These are phyloP conservation scores for Trichosporon ovoides DNA, from an alignment of 1,284 basidiomycete genomes.

Conservation along the genomic window DNA sequence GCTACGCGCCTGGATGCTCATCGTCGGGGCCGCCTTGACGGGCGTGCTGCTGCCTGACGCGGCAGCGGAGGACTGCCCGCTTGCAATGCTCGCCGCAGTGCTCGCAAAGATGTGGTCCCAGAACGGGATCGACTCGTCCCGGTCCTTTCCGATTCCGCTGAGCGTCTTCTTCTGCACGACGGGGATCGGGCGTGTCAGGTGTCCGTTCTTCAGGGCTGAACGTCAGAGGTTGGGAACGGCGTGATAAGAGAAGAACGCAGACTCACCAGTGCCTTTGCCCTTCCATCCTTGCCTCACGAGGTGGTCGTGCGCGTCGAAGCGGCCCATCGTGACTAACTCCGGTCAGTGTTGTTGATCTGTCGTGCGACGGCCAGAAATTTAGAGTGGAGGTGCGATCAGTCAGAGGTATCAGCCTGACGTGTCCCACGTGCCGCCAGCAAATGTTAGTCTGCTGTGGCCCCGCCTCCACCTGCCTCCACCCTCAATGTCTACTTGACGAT, in stretches of 20 bases:
- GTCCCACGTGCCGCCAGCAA: not conserved
- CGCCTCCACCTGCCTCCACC: conserved; percentile 11
- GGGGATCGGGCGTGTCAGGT: conserved; percentile 59
- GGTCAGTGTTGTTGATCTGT: not conserved
- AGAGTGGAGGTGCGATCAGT: not conserved
- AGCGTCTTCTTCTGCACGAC: conserved; percentile 79
- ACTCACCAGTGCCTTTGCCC: conserved; percentile 62
- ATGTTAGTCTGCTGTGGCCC: not conserved
- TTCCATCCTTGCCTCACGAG: conserved; percentile 79
- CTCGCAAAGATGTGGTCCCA: conserved; percentile 85
- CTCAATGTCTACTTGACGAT: not conserved
- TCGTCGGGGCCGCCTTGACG: conserved; percentile 34
- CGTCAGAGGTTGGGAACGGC: not conserved
- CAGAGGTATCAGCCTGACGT: conserved; percentile 1
- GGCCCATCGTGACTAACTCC: conserved; percentile 50
- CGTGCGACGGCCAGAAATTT: not conserved
- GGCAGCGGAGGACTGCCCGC: conserved; percentile 41
- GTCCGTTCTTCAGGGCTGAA: conserved; percentile 47
- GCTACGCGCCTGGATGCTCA: conserved; percentile 60
- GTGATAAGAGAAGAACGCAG: not conserved
- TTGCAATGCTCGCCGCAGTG: conserved; percentile 67
- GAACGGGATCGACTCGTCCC: conserved; percentile 89
- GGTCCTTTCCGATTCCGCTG: conserved; percentile 77
- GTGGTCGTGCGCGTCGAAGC: conserved; percentile 68
- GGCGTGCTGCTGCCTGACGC: conserved; percentile 27